Evolutionary conservation across 768 basidiomycete species (phyloP), one percentile per base, ranked within the genome.

Genomic region (Macrolepiota albuminosa): DNA sequence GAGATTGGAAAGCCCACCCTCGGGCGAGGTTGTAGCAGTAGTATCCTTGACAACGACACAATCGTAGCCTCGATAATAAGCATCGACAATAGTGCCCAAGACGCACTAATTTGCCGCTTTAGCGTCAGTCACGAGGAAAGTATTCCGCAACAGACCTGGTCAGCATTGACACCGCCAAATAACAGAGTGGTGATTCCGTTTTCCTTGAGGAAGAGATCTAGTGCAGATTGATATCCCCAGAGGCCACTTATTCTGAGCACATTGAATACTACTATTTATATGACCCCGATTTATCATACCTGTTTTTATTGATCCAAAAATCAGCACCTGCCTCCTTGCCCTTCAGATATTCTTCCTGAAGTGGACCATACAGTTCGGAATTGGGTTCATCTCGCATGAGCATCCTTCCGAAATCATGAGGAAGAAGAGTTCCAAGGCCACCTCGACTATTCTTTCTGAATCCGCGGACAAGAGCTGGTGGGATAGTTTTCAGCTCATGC

Each of bases 281-380:
- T 37, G 45, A 10, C 47, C 24, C 47, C 24, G 11, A 31, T 61
- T 47, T 40, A 18, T 24, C 39, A 33, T 43, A 83, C 85, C 86
- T 73, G 69, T 88, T 88, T 70, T 88, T 89, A 69, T 88, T 83
- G 54, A 88, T 84, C 86, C 86, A 88, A 61, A 86, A 77, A 69
- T 89, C 86, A 10, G 84, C 85, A 0, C 85, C 85, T 6, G 69
- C 72, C 13, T 78, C 71, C 60, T 76, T 71, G 18, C 86, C 86
- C 53, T 79, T 74, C 56, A 81, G 49, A 64, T 79, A 87, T 61
- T 81, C 77, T 0, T 71, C 73, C 61, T 87, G 85, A 37, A 89
- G 73, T 9, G 85, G 85, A 0, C 82, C 85, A 71, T 88, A 88
- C 52, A 87, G 72, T 42, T 82, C 81, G 3, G 85, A 76, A 68